A percentile compares a stretch with the other conserved stretches of the same genome.
Conservation (phyloP, 2,329 filamentous ascomycete species). For the Ilyonectria mors-panacis region DNA sequence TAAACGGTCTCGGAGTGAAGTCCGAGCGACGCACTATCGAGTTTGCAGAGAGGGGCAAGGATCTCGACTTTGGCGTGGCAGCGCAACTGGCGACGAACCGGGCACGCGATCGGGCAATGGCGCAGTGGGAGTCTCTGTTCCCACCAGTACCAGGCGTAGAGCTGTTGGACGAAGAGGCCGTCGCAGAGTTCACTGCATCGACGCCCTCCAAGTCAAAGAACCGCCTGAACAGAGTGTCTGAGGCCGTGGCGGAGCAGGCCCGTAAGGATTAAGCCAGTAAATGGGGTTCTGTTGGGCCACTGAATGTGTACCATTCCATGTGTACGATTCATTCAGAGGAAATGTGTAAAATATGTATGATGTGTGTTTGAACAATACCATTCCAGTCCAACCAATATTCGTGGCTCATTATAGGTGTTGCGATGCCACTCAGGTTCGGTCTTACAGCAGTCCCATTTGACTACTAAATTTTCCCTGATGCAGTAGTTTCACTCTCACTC, state of each 20-base stretch:
- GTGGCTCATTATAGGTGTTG: background rate
- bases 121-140: slow-evolving; percentile 62
- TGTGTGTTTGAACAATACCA: background rate
- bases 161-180: slow-evolving; percentile 42
- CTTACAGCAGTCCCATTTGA: background rate
- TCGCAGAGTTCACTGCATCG: slow-evolving; percentile 37
- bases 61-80: slow-evolving; percentile 77
- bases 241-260: slow-evolving; percentile 49
- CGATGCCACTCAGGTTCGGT: background rate
- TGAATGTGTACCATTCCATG: slow-evolving; percentile 9
- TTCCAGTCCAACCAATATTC: slow-evolving; percentile 33
- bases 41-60: slow-evolving; percentile 73
- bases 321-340: slow-evolving; percentile 21
- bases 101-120: background rate
- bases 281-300: slow-evolving; percentile 3
- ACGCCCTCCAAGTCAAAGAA: slow-evolving; percentile 41
- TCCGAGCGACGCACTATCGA: slow-evolving; percentile 73
- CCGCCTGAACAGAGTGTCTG: slow-evolving; percentile 47
- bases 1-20: slow-evolving; percentile 84
- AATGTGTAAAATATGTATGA: slow-evolving; percentile 27
- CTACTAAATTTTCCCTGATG: slow-evolving; percentile 23
- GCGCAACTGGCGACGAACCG: background rate
- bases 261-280: slow-evolving; percentile 35
- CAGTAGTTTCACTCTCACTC: slow-evolving; percentile 21
- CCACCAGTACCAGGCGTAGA: slow-evolving; percentile 58